These are phyloP conservation scores for Beta vulgaris DNA, from an alignment of 148 eudicot genomes.

Conservation along the genomic window DNA sequence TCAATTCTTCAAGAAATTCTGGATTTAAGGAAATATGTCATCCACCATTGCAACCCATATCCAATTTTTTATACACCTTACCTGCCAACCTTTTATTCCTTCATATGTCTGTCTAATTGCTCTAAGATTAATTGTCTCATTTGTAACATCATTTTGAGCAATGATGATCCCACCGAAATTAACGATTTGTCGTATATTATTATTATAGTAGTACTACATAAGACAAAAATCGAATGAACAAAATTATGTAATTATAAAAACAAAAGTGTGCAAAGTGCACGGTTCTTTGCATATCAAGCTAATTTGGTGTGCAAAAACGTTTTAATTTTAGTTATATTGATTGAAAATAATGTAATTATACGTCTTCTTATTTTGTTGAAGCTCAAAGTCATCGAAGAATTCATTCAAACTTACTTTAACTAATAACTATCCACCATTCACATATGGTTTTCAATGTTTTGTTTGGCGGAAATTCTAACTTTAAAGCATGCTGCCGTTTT, in stretches of 20 bases:
- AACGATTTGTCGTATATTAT: background rate
- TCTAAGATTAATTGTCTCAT: background rate
- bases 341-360: too few relatives aligned
- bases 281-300: too few relatives aligned
- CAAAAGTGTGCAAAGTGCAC: background rate
- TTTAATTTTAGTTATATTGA: too few relatives aligned
- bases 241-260: too few relatives aligned
- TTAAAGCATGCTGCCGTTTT: too few relatives aligned
- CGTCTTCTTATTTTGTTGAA: too few relatives aligned
- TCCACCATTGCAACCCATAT: slow-evolving; percentile 7
- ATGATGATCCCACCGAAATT: background rate
- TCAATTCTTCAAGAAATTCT: background rate
- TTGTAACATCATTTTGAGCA: background rate
- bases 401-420: too few relatives aligned
- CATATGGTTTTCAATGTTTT: too few relatives aligned
- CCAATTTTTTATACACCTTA: background rate
- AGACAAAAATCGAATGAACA: background rate
- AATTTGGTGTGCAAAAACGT: too few relatives aligned
- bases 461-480: too few relatives aligned
- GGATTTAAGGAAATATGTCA: slow-evolving; percentile 5
- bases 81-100: background rate
- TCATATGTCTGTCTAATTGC: background rate
- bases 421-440: too few relatives aligned
- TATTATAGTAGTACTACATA: background rate
- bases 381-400: too few relatives aligned